Percentiles rank a stretch among this genome's conserved stretches.
phyloP scores from a whole-genome alignment of 1,139 yeast genomes.

The Yamadazyma friedrichii region DNA sequence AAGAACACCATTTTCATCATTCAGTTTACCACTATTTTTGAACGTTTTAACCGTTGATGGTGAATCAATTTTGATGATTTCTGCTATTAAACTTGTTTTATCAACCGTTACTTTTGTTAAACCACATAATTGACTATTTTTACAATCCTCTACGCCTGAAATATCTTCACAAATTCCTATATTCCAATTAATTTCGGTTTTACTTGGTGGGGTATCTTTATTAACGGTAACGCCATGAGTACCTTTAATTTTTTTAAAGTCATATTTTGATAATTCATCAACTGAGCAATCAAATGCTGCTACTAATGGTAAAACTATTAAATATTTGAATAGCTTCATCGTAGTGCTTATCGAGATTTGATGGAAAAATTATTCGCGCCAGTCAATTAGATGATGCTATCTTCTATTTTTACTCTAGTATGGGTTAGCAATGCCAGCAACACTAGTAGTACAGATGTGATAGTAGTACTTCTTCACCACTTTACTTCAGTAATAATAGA shows the following conservation, averaged over 20 bases:
- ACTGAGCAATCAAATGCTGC: conserved; percentile 42
- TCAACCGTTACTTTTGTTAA: conserved; percentile 52
- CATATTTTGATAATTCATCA: conserved; percentile 37
- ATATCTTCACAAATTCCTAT: conserved; percentile 66
- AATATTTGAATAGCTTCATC: conserved; percentile 6
- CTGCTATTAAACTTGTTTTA: conserved; percentile 41
- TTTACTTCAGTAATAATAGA: no score
- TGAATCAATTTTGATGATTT: conserved; percentile 51
- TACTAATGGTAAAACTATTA: conserved; percentile 4
- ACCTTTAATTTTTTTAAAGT: conserved; percentile 50
- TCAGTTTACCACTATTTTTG: conserved; percentile 19
- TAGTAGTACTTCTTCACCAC: no score
- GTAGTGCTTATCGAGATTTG: background rate
- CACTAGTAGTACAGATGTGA: no score
- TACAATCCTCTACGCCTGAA: conserved; percentile 47
- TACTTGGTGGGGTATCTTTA: conserved; percentile 76
- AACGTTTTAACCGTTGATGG: conserved; percentile 18
- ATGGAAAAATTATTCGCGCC: background rate
- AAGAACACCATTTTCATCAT: conserved; percentile 40
- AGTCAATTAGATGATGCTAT: no score
- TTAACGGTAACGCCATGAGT: conserved; percentile 36
- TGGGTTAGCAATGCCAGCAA: no score
- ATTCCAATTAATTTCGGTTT: conserved; percentile 62
- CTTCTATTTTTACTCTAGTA: background rate
- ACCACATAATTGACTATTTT: conserved; percentile 70